Base-by-base conservation (phyloP, 345 rosid species). In the Eucalyptus sp. region DNA sequence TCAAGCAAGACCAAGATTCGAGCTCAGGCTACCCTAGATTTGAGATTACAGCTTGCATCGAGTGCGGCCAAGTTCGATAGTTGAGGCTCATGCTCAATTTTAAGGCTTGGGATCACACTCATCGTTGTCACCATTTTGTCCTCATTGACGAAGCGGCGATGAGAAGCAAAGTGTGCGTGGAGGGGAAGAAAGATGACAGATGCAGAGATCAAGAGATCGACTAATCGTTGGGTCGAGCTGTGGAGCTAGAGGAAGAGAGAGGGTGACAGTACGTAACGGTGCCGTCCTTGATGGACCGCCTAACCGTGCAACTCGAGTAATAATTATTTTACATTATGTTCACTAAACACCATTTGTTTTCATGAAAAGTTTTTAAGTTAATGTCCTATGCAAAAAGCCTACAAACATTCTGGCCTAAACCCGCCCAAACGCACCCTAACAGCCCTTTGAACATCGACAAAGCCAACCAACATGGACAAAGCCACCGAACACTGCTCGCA, bases 371-470 rank as follows among this genome's bases (percentile, higher is more conserved):
- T 56, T 54, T 54, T 56, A 6, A 56, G 62, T 24, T 56, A 9
- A 56, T 56, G 27, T 56, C 62, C 62, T 56, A 22, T 9, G 62
- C 62, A 56, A 56, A 56, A 56, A 56, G 54, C 58, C 58, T 10
- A 24, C 4, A 9, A 56, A 56, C 6, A 22, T 24, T 24, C 4
- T 56, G 6, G 62, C 13, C 13, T 56, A 24, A 56, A 56, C 62
- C 27, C 27, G 29, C 29, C 62, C 13, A 10, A 9, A 56, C 12
- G 29, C 62, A 22, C 27, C 62, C 13, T 56, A 0, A 22, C 29
- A 56, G 13, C 1, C 1, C 29, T 56, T 56, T 56, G 0, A 56
- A 56, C 29, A 24, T 0, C 1, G 62, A 56, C 6, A 24, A 56
- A 56, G 62, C 62, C 29, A 56, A 22, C 62, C 62, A 52, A 52